Conservation (phyloP, 164 flowering plant species). For the Magnolia changhungtana region DNA sequence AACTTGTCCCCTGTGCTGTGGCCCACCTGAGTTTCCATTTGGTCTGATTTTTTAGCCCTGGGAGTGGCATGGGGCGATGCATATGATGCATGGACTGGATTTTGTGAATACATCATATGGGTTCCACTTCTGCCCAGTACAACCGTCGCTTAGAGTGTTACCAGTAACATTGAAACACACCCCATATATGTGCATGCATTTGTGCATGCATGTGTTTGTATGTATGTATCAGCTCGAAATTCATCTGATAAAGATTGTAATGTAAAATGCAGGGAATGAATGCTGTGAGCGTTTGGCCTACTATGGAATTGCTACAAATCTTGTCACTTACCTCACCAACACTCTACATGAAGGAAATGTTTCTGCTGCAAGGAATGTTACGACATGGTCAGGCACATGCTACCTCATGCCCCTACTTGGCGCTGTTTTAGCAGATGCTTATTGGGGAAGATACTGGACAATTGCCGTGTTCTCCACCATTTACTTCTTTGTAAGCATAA, state of each 20-base stretch:
- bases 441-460: slow-evolving; percentile 93
- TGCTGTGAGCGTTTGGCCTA: slow-evolving; percentile 92
- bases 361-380: slow-evolving; percentile 79
- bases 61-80: too few species aligned
- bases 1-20: too few species aligned
- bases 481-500: slow-evolving; percentile 59
- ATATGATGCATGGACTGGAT: too few species aligned
- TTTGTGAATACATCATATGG: too few species aligned
- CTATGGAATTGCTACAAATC: slow-evolving; percentile 83
- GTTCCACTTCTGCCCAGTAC: too few species aligned
- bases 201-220: not conserved
- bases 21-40: too few species aligned
- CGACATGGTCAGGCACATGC: slow-evolving; percentile 88
- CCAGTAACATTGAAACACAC: not conserved
- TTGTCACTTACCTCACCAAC: slow-evolving; percentile 72
- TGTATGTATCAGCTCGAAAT: not conserved
- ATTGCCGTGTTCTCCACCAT: slow-evolving; percentile 76
- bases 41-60: too few species aligned
- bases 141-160: too few species aligned
- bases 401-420: slow-evolving; percentile 84
- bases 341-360: slow-evolving; percentile 77
- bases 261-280: slow-evolving; percentile 60
- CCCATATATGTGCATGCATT: not conserved
- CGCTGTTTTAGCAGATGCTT: slow-evolving; percentile 86
- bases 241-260: slow-evolving; percentile 2